Evolutionary conservation across 805 yeast species (phyloP).

Genomic region (Candida schatavii): DNA sequence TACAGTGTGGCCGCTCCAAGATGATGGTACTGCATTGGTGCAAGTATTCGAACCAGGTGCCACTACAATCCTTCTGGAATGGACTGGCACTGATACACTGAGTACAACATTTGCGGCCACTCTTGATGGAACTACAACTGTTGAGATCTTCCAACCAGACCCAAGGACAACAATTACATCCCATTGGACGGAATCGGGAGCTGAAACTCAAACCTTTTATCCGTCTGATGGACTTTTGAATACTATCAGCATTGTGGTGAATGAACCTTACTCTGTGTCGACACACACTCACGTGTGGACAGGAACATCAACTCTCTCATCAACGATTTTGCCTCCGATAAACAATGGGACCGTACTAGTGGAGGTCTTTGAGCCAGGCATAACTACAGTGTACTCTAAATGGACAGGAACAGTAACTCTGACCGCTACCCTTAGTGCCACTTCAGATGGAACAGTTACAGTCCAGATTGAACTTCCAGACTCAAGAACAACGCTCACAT

Average conservation of each 20-base stretch:
- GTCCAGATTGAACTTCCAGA: neutral
- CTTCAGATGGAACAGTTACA: neutral
- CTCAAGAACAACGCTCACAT: conserved; percentile 11
- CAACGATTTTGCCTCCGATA: neutral
- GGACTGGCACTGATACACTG: neutral
- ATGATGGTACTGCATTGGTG: neutral
- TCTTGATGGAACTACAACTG: neutral
- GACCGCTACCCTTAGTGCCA: neutral
- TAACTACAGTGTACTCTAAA: neutral
- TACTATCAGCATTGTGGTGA: neutral
- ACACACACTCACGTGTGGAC: neutral
- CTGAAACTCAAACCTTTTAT: neutral
- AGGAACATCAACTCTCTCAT: neutral
- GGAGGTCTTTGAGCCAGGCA: neutral
- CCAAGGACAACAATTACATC: neutral
- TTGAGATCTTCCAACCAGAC: conserved; percentile 1
- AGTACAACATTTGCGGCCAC: neutral
- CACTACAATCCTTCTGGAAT: neutral
- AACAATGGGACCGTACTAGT: neutral
- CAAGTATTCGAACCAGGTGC: neutral
- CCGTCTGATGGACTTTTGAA: neutral
- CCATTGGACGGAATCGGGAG: neutral
- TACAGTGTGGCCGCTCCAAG: neutral
- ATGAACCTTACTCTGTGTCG: neutral
- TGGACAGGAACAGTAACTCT: neutral